phyloP scores from a whole-genome alignment of 202 grass and related monocot species.

The Tripidium arundinaceum region DNA sequence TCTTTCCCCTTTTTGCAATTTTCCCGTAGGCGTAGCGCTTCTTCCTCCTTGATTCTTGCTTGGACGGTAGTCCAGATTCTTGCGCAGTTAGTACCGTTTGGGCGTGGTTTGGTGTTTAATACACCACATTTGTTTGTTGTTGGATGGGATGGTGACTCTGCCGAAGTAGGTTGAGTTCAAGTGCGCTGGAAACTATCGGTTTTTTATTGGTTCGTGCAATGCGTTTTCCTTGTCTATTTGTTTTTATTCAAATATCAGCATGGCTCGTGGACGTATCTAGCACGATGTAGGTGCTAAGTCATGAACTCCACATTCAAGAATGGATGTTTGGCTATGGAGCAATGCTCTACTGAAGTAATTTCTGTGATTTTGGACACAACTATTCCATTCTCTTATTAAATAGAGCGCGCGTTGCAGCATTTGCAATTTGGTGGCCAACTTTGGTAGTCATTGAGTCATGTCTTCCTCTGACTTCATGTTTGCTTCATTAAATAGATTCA shows the following conservation, averaged over 20 bases:
- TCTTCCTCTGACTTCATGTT: constrained; percentile 3
- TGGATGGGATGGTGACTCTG: background rate
- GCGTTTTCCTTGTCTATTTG: background rate
- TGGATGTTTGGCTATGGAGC: background rate
- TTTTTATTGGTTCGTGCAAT: background rate
- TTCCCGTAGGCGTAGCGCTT: background rate
- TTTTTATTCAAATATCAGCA: background rate
- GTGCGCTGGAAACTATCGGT: too few species aligned
- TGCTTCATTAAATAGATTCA: constrained; percentile 27
- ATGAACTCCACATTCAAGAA: background rate
- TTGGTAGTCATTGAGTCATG: constrained; percentile 17
- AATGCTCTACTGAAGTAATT: background rate
- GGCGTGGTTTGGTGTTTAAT: background rate
- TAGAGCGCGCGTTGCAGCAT: background rate
- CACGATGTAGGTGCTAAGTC: background rate
- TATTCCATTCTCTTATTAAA: constrained; percentile 2
- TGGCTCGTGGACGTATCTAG: background rate
- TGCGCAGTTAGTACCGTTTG: background rate
- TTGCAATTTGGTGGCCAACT: constrained; percentile 11
- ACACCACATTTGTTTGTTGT: background rate
- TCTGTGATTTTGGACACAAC: background rate
- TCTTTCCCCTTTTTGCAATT: background rate
- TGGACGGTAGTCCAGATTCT: background rate
- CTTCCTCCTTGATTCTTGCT: background rate
- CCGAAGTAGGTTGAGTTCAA: background rate